Percentiles rank a stretch among this genome's conserved stretches.
These are phyloP conservation scores for Nephelium lappaceum DNA, from an alignment of 345 rosid species.

Conservation along the genomic window DNA sequence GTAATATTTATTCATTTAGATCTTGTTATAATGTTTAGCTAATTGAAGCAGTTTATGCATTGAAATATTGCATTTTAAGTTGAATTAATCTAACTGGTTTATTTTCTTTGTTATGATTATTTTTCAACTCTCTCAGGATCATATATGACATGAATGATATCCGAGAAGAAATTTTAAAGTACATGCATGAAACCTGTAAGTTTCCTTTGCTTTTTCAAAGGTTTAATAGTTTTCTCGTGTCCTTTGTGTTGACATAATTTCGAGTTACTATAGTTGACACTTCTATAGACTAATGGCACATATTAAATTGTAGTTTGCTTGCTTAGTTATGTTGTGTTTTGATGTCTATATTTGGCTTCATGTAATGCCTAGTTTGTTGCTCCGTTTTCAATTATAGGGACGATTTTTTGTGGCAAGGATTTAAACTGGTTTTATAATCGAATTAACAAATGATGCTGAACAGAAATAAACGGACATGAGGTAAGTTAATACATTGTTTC, in stretches of 20 bases:
- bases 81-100: background rate
- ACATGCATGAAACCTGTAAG: background rate
- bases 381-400: conserved; percentile 9
- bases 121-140: conserved; percentile 7
- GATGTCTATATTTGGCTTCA: too few species aligned
- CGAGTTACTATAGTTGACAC: background rate
- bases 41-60: background rate
- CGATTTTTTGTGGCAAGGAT: conserved; percentile 21
- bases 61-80: background rate
- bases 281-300: background rate
- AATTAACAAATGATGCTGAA: background rate
- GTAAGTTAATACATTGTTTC: background rate
- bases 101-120: background rate
- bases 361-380: background rate
- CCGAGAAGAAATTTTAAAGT: background rate
- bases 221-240: background rate
- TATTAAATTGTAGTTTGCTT: too few species aligned
- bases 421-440: conserved; percentile 14
- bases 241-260: background rate
- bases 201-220: background rate
- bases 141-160: background rate
- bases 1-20: background rate
- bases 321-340: too few species aligned
- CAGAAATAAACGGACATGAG: background rate
- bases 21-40: too few species aligned